Conservation (phyloP, 179 eudicot species). For the Actinidia polygama region DNA sequence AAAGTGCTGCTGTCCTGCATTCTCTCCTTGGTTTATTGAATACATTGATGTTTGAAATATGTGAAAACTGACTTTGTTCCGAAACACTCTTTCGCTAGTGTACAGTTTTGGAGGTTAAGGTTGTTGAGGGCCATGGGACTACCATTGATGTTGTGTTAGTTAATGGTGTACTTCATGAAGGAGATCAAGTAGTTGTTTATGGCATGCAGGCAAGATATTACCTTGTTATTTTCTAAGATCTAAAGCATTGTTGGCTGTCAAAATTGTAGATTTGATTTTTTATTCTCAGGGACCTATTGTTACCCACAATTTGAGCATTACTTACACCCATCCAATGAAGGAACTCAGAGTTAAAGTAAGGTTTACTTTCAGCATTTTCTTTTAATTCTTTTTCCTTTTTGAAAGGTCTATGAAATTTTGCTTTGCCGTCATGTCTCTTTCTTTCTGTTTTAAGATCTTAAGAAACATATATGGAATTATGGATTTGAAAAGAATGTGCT, state of each 20-base stretch:
- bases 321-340: conserved; percentile 96
- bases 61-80: conserved; percentile 23
- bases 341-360: conserved; percentile 90
- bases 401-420: neutral
- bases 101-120: conserved; percentile 96
- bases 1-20: neutral
- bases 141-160: conserved; percentile 94
- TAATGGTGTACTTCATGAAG: conserved; percentile 94
- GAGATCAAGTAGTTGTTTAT: conserved; percentile 91
- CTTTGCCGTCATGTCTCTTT: neutral
- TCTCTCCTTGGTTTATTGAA: neutral
- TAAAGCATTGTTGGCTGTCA: conserved; percentile 7
- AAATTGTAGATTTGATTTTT: neutral
- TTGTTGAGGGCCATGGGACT: conserved; percentile 93
- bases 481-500: too few species aligned
- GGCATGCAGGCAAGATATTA: conserved; percentile 78
- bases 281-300: conserved; percentile 76
- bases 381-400: neutral
- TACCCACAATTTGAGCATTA: conserved; percentile 81
- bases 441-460: too few species aligned
- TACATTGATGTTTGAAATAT: neutral
- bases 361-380: neutral
- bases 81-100: conserved; percentile 57
- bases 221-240: conserved; percentile 5
- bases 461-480: too few species aligned